These are phyloP conservation scores for Penicillium sp. DNA, from an alignment of 2,329 filamentous ascomycete species.

Conservation along the genomic window DNA sequence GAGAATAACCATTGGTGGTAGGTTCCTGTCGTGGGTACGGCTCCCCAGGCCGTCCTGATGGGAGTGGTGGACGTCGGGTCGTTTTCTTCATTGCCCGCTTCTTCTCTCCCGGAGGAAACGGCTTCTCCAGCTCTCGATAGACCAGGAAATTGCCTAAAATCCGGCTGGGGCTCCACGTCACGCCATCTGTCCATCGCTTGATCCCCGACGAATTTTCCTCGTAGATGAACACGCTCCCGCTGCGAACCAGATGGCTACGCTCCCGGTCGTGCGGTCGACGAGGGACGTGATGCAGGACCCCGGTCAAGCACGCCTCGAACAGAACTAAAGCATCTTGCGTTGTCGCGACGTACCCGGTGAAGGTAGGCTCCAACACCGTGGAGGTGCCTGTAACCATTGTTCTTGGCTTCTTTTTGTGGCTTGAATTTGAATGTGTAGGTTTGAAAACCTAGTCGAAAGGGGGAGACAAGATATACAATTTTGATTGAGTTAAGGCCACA, in stretches of 20 bases:
- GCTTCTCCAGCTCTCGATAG: slow-evolving; percentile 79
- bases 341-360: slow-evolving; percentile 68
- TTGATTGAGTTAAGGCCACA: slow-evolving; percentile 25
- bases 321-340: slow-evolving; percentile 78
- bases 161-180: slow-evolving; percentile 87
- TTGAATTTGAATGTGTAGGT: slow-evolving; percentile 11
- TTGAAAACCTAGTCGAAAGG: slow-evolving; percentile 22
- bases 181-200: slow-evolving; percentile 91
- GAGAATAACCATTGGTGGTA: slow-evolving; percentile 47
- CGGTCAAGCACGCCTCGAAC: slow-evolving; percentile 77
- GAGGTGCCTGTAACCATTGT: slow-evolving; percentile 50
- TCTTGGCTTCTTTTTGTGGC: slow-evolving; percentile 8
- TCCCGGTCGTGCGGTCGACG: slow-evolving; percentile 87
- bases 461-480: slow-evolving; percentile 10
- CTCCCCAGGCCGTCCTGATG: slow-evolving; percentile 55
- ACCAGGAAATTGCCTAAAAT: slow-evolving; percentile 85
- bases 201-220: slow-evolving; percentile 90
- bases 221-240: slow-evolving; percentile 88
- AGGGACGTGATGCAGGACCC: slow-evolving; percentile 74
- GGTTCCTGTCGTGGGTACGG: slow-evolving; percentile 53
- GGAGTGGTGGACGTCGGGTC: slow-evolving; percentile 51
- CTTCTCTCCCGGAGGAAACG: slow-evolving; percentile 82
- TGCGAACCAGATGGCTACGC: slow-evolving; percentile 74
- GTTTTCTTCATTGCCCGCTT: slow-evolving; percentile 79
- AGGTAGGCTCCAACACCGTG: slow-evolving; percentile 66